These are phyloP conservation scores for Beta macrorhiza DNA, from an alignment of 179 eudicot genomes.

Conservation along the genomic window DNA sequence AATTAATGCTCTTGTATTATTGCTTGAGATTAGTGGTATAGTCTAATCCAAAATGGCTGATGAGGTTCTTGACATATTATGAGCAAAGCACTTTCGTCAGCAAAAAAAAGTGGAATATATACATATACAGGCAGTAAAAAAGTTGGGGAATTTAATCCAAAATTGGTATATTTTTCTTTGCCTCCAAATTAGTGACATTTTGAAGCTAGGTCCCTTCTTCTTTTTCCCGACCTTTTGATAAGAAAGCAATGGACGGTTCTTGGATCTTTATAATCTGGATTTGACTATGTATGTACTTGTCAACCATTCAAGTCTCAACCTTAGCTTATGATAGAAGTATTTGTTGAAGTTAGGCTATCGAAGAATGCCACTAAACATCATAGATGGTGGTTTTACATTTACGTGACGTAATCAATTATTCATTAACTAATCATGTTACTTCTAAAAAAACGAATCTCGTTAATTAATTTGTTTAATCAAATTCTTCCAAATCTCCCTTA, in stretches of 20 bases:
- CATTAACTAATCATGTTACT: too few relatives aligned
- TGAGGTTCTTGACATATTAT: conserved; percentile 6
- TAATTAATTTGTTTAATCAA: too few relatives aligned
- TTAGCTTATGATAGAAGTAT: neutral
- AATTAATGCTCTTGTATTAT: neutral
- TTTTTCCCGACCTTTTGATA: neutral
- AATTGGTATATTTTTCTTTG: neutral
- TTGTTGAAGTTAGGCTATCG: too few relatives aligned
- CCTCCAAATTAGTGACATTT: conserved; percentile 3
- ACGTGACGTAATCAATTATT: too few relatives aligned
- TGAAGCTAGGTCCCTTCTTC: neutral
- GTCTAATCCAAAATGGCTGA: neutral
- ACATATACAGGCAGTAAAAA: too few relatives aligned
- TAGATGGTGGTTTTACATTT: too few relatives aligned
- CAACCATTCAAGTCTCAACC: neutral
- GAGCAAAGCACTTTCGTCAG: conserved; percentile 21
- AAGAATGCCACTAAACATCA: too few relatives aligned
- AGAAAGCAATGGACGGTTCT: neutral
- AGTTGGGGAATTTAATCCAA: neutral
- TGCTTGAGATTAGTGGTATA: neutral
- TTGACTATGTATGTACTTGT: neutral
- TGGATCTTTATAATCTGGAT: neutral
- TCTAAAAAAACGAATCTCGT: too few relatives aligned
- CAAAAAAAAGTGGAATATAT: neutral
- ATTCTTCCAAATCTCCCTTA: too few relatives aligned